Evolutionary conservation across 257 asterid genomes (phyloP).

Genomic region (Fraxinus excelsior): DNA sequence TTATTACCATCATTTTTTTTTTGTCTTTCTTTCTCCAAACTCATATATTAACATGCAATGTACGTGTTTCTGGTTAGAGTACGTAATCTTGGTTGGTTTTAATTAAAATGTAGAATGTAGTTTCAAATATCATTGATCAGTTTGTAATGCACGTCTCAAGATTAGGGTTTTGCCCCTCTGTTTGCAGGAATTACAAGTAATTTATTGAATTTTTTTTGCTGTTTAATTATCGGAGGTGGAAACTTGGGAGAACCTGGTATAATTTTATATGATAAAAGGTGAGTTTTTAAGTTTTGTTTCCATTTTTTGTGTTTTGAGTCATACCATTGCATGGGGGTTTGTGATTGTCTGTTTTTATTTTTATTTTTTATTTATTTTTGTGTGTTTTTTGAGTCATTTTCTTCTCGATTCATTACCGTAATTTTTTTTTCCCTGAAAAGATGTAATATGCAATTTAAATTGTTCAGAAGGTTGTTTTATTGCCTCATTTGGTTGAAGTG

Average conservation of each 20-base stretch:
- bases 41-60: background rate
- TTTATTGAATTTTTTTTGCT: constrained; percentile 26
- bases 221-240: background rate
- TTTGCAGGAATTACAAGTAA: constrained; percentile 22
- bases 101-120: background rate
- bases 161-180: background rate
- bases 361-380: background rate
- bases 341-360: background rate
- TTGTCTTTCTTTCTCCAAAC: background rate
- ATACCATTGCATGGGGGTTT: background rate
- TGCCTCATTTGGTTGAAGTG: background rate
- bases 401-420: background rate
- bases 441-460: background rate
- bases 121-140: background rate
- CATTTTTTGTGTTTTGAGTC: background rate
- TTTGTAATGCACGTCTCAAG: background rate
- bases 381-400: background rate
- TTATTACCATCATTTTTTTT: too few relatives aligned
- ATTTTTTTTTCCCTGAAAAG: background rate
- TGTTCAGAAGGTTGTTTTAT: background rate
- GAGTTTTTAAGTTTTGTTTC: background rate
- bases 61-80: background rate
- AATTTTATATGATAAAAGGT: background rate
- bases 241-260: background rate
- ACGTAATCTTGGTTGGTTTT: background rate